Evolutionary conservation across 2,329 filamentous ascomycete species (phyloP), one percentile per base, ranked within the genome.

Genomic region (Cytospora schulzeri): DNA sequence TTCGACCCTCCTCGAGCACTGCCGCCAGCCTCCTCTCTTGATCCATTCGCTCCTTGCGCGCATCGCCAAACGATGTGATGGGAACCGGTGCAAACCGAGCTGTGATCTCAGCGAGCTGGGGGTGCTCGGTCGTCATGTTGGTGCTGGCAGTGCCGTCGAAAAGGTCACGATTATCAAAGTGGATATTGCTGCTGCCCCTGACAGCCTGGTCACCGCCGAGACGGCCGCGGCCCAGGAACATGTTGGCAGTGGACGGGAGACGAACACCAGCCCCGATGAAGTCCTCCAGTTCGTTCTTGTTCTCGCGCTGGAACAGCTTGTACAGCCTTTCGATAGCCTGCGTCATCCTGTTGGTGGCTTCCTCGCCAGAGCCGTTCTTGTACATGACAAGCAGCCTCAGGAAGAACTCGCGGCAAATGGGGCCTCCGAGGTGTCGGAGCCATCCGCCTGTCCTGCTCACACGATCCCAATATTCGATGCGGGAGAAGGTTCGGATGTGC

Each of bases 381-480:
- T 45, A 61, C 52, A 55, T 51, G 24, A 57, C 41, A 8, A 45
- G 29, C 41, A 64, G 14, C 62, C 29, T 56, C 5, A 64, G 62
- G 19, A 64, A 64, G 57, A 64, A 64, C n/a, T 57, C 19, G 31
- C 57, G 62, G 15, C 41, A 33, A 19, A 52, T 50, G 15, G 22
- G 14, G 8, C 29, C 52, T 4, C 54, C 57, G 14, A 64, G 57
- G 6, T 57, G 31, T 9, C 19, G 45, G 8, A 61, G 54, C 62
- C 62, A 61, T 3, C 26, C 22, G 12, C 19, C 29, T 0, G 51
- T 29, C n/a, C 17, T 38, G 29, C 57, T 50, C 29, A 56, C 57
- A 4, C 57, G 41, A n/a, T 54, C n/a, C 59, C 59, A 61, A 48
- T 54, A 61, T 8, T 24, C 22, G 12, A 6, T 19, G 9, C 33